phyloP scores from a whole-genome alignment of 139 green algal species.

The Chlamydomonas incerta region DNA sequence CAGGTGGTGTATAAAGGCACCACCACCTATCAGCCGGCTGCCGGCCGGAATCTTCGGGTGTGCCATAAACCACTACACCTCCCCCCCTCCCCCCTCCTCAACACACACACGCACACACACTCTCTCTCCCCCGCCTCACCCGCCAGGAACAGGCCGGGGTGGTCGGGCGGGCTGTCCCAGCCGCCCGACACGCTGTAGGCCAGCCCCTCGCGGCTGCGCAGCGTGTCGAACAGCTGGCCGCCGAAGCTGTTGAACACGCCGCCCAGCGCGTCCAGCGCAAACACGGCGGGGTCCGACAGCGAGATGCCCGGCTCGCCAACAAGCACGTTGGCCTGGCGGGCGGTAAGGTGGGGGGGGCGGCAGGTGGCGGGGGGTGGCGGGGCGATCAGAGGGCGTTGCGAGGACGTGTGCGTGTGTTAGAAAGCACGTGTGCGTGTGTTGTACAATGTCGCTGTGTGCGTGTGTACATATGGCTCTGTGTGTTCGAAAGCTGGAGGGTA shows the following conservation, averaged over 20 bases:
- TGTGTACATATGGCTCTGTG: too few relatives aligned
- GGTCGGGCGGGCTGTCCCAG: constrained; percentile 79
- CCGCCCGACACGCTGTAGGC: constrained; percentile 78
- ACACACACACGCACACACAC: not conserved
- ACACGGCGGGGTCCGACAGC: constrained; percentile 72
- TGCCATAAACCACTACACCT: too few relatives aligned
- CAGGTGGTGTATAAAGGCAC: too few relatives aligned
- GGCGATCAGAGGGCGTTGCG: not conserved
- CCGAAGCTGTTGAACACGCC: constrained; percentile 85
- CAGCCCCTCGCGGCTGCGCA: constrained; percentile 78
- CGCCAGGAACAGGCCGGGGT: constrained; percentile 82
- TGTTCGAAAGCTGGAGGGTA: too few relatives aligned
- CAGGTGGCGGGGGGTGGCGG: not conserved
- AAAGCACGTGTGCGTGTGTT: too few relatives aligned
- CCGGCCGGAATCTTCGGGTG: too few relatives aligned
- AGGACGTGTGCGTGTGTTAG: too few relatives aligned
- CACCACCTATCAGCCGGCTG: too few relatives aligned
- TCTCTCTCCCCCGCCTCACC: constrained; percentile 19
- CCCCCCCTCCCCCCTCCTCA: not conserved
- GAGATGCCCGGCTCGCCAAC: constrained; percentile 52
- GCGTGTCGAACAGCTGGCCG: constrained; percentile 81
- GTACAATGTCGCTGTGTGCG: too few relatives aligned
- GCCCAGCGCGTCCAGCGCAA: constrained; percentile 73
- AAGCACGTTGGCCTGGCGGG: constrained; percentile 66
- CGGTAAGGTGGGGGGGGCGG: too few relatives aligned